Evolutionary conservation across 2,329 filamentous ascomycete species (phyloP), one percentile per base, ranked within the genome.

Genomic region (Trichoderma polysporum): DNA sequence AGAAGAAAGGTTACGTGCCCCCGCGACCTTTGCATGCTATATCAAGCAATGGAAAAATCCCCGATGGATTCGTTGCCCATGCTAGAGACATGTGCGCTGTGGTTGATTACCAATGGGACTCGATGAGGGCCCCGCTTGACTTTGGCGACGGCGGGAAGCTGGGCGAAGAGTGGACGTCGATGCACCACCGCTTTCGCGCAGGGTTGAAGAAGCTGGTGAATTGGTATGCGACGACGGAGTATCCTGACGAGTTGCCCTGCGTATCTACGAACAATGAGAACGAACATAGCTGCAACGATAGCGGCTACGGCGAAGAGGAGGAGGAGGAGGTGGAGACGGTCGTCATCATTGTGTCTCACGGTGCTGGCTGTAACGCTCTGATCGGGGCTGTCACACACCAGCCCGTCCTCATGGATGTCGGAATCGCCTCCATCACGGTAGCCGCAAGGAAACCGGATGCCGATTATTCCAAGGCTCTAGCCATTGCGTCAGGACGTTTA

Each of bases 91-190:
- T 90, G 13, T 98, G 93, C 74, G 84, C 92, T 5, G 86, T 91
- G 59, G 85, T 97, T n/a, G 95, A 99, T 78, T 96, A 92, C 74
- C 91, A 94, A 73, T 99, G 95, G 94, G 94, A 99, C 75, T 97
- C 94, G 68, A 94, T 94, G 84, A 86, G 91, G 15, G 81, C 85
- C 2, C 88, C 91, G 0, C 84, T 92, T 50, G 84, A 89, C 69
- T 98, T 95, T 91, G 94, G 94, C 7, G 89, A 93, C 73, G 94
- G 94, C 10, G 95, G 94, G 45, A 86, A 90, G 50, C 91, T 92
- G 72, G 93, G 92, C 1, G 95, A 99, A 78, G 95, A 98, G 78
- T 99, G 95, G 95, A 91, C 92, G 33, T 84, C 88, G 3, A 98
- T 99, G 95, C 95, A 99, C 78, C 90, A 90, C 75, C 87, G 95